These are phyloP conservation scores for Blastobotrys arbuscula DNA, from an alignment of 1,139 yeast genomes.

Conservation along the genomic window DNA sequence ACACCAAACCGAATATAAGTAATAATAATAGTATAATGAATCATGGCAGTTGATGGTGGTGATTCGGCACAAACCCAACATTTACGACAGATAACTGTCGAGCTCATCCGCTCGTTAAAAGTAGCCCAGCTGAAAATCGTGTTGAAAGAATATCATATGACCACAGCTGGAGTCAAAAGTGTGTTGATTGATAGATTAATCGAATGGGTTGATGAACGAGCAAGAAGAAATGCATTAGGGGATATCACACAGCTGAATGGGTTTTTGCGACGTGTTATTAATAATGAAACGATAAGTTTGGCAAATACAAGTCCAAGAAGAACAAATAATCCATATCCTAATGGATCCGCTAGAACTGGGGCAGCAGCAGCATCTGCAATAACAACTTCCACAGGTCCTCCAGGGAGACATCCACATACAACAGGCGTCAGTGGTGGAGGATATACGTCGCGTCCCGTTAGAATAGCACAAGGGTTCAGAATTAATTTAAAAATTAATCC, in stretches of 20 bases:
- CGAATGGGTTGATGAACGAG: conserved; percentile 11
- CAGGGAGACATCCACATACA: no score
- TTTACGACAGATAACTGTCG: neutral
- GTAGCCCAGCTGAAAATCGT: conserved; percentile 30
- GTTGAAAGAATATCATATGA: conserved; percentile 23
- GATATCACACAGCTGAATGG: neutral
- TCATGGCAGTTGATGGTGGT: neutral
- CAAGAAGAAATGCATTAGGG: neutral
- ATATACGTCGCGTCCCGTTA: no score
- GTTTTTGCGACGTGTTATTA: neutral
- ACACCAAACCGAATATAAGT: no score
- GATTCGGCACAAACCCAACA: neutral
- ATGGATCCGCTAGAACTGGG: neutral
- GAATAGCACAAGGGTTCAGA: no score
- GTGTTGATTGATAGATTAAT: conserved; percentile 28
- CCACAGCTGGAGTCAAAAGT: conserved; percentile 31
- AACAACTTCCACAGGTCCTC: no score
- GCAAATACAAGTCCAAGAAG: neutral
- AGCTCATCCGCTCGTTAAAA: conserved; percentile 5
- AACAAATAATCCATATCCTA: neutral
- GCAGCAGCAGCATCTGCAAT: neutral
- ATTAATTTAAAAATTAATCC: conserved; percentile 29
- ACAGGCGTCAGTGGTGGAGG: no score
- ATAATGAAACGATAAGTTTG: neutral
- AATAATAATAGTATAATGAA: neutral